These are phyloP conservation scores for Fusarium pseudograminearum DNA, from an alignment of 2,329 filamentous ascomycete genomes.

Conservation along the genomic window DNA sequence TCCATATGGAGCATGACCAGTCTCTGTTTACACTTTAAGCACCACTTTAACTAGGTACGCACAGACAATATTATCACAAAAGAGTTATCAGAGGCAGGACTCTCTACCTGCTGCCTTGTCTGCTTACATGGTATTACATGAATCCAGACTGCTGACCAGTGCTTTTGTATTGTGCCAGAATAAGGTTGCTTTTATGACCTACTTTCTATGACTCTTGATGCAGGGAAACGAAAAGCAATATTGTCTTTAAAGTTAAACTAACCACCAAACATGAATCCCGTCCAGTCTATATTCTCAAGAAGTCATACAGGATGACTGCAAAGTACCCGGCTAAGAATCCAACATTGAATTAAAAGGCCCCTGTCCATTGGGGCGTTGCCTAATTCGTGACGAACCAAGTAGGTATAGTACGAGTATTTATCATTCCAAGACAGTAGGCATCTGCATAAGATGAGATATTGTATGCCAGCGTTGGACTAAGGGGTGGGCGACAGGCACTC, in stretches of 20 bases:
- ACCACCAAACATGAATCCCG: too few species aligned
- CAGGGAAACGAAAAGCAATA: too few species aligned
- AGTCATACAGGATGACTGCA: constrained; percentile 1
- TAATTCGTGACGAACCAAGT: neutral
- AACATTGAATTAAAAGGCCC: neutral
- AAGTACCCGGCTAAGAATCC: neutral
- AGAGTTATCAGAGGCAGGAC: constrained; percentile 1
- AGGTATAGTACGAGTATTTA: neutral
- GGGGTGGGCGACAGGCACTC: neutral
- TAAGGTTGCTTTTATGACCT: too few species aligned
- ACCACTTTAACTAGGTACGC: neutral
- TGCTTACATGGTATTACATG: constrained; percentile 4
- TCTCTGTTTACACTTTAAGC: neutral
- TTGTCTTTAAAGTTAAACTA: too few species aligned
- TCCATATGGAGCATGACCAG: neutral
- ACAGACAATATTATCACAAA: neutral
- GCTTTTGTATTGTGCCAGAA: too few species aligned
- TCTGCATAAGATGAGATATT: neutral
- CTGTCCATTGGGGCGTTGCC: neutral
- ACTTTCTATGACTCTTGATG: too few species aligned
- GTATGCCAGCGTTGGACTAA: neutral
- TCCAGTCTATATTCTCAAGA: neutral
- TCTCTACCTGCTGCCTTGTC: constrained; percentile 8
- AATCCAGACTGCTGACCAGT: neutral
- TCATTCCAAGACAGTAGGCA: neutral